These are phyloP conservation scores for Neoboletus subvelutipes DNA, from an alignment of 768 basidiomycete genomes.

Conservation along the genomic window DNA sequence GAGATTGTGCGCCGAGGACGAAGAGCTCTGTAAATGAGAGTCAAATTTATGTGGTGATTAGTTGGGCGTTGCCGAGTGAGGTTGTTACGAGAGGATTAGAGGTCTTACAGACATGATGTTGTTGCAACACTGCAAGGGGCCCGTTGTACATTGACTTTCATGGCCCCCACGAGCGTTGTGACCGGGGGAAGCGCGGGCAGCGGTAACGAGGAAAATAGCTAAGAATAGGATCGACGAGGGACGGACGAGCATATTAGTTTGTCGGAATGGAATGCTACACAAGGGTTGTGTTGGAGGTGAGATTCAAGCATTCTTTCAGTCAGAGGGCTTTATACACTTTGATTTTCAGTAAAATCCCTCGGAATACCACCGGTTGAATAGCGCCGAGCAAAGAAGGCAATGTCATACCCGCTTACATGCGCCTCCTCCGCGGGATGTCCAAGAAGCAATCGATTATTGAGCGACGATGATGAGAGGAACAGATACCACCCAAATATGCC, in stretches of 20 bases:
- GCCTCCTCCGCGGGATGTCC: background rate
- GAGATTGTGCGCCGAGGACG: background rate
- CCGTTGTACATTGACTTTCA: background rate
- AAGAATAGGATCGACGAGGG: background rate
- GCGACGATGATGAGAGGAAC: background rate
- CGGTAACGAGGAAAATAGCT: background rate
- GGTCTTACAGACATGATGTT: background rate
- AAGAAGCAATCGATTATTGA: background rate
- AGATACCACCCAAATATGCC: background rate
- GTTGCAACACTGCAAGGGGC: background rate
- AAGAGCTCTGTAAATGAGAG: background rate
- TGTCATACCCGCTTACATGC: background rate
- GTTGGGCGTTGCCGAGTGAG: background rate
- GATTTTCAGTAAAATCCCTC: background rate
- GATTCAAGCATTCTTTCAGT: background rate
- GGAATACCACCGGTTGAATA: background rate
- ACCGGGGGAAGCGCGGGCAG: background rate
- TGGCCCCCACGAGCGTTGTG: background rate
- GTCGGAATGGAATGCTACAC: background rate
- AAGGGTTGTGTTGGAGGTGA: background rate
- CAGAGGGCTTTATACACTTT: background rate
- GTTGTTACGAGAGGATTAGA: background rate
- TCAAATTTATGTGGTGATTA: background rate
- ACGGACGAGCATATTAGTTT: background rate
- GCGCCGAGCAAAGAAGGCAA: background rate